Base-by-base conservation (phyloP, 148 eudicot species). In the Dianthus caryophyllus region DNA sequence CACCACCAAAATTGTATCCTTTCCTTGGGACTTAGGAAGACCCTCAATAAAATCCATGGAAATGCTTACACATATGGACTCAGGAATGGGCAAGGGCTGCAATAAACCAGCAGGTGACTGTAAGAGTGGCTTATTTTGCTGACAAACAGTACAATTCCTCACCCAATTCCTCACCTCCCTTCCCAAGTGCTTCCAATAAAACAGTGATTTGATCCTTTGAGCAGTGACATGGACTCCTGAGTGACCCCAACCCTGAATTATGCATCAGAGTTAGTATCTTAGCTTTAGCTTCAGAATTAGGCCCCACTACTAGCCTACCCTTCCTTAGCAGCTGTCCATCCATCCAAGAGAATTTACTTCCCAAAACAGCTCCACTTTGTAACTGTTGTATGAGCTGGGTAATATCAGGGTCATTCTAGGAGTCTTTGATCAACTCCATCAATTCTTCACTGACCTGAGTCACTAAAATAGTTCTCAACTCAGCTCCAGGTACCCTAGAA, bases 11-110 rank as follows among this genome's bases (percentile, higher is more conserved):
- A 49, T 50, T 0, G 48, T 51, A 6, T 65, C 55, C 21, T 65
- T 65, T 0, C 54, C 68, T 4, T 10, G 14, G 1, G 59, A 66
- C 12, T 30, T 46, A 0, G 69, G 58, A 3, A 66, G 29, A 0
- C 26, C 43, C 2, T 51, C 69, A 20, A 49, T 49, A 13, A 66
- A 66, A 10, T 49, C 69, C 59, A 66, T 66, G 33, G 43, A 22
- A 6, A 66, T 22, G 0, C 33, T 55, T 12, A 18, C 58, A 44
- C 57, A 66, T 4, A 66, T 16, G 0, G 24, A 0, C 2, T 17
- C 47, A 17, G 2, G 13, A 29, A 10, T 61, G 22, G 2, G 36
- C 8, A 33, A 33, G 3, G 39, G 39, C 8, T 33, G 49, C 14
- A 62, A 15, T 6, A 62, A 13, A 2, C 66, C 51, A 0, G 50